Evolutionary conservation across 1,284 basidiomycete genomes (phyloP).

Genomic region (Melampsora larici-populina): DNA sequence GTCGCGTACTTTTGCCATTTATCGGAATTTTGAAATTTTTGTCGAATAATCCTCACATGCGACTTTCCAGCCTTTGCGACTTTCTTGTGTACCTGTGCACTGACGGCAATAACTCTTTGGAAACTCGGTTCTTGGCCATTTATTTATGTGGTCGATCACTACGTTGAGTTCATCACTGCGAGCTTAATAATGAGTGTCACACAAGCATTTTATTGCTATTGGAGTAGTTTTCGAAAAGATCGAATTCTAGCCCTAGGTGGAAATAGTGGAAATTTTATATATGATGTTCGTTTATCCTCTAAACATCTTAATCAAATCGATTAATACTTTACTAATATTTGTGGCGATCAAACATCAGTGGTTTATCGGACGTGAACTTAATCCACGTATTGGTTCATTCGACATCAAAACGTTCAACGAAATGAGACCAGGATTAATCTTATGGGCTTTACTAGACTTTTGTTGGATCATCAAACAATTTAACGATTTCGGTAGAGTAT

Average conservation of each 20-base stretch:
- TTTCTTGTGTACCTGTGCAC: slow-evolving; percentile 70
- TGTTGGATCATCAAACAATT: slow-evolving; percentile 90
- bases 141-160: slow-evolving; percentile 87
- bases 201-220: slow-evolving; percentile 73
- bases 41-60: not conserved
- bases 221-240: slow-evolving; percentile 64
- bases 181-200: slow-evolving; percentile 72
- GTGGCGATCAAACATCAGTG: slow-evolving; percentile 61
- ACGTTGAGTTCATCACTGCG: slow-evolving; percentile 82
- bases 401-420: slow-evolving; percentile 90
- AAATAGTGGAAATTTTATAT: slow-evolving; percentile 81
- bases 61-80: slow-evolving; percentile 72
- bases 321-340: slow-evolving; percentile 1
- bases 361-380: slow-evolving; percentile 93
- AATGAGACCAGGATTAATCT: slow-evolving; percentile 82
- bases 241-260: slow-evolving; percentile 80
- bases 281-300: slow-evolving; percentile 67
- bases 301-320: not conserved
- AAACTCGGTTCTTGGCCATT: slow-evolving; percentile 74
- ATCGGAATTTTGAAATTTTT: not conserved
- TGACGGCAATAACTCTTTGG: slow-evolving; percentile 65
- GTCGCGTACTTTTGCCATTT: slow-evolving; percentile 12
- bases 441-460: slow-evolving; percentile 88
- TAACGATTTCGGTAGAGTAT: slow-evolving; percentile 66
- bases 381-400: slow-evolving; percentile 77